Evolutionary conservation across 345 rosid genomes (phyloP).

Genomic region (Gossypium herbaceum): DNA sequence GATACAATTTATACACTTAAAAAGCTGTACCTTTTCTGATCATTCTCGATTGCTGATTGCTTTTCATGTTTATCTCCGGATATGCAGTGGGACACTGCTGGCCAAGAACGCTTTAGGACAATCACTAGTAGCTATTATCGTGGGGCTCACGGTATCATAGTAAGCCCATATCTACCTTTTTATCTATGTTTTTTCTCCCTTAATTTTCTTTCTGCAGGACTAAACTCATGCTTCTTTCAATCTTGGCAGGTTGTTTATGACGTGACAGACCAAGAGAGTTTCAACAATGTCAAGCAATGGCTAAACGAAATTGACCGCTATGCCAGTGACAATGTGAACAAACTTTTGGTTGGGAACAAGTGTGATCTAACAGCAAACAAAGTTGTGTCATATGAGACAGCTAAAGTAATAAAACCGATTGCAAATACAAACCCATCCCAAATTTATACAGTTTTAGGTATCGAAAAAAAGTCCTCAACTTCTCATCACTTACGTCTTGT

Average conservation of each 20-base stretch:
- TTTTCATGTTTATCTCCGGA: constrained; percentile 9
- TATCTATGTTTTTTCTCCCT: neutral
- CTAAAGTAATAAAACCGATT: constrained; percentile 42
- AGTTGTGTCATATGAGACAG: constrained; percentile 63
- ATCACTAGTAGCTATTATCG: constrained; percentile 84
- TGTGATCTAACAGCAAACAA: constrained; percentile 62
- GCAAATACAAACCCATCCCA: neutral
- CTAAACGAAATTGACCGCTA: constrained; percentile 70
- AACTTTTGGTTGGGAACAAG: constrained; percentile 73
- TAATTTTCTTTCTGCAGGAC: neutral
- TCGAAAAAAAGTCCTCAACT: neutral
- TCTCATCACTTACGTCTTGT: neutral
- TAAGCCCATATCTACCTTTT: constrained; percentile 18
- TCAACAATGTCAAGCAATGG: constrained; percentile 78
- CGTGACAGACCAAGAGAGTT: constrained; percentile 77
- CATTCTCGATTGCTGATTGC: neutral
- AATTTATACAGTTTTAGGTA: neutral
- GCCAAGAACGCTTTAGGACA: constrained; percentile 78
- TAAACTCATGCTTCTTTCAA: constrained; percentile 10
- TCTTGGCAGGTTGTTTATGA: constrained; percentile 57
- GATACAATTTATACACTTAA: neutral
- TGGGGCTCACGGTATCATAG: constrained; percentile 79
- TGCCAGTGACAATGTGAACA: constrained; percentile 73
- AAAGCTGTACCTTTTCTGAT: neutral
- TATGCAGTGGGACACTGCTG: constrained; percentile 79